Base-by-base conservation (phyloP, 495 filamentous ascomycete species). In the Penicillium atrosanguineum region DNA sequence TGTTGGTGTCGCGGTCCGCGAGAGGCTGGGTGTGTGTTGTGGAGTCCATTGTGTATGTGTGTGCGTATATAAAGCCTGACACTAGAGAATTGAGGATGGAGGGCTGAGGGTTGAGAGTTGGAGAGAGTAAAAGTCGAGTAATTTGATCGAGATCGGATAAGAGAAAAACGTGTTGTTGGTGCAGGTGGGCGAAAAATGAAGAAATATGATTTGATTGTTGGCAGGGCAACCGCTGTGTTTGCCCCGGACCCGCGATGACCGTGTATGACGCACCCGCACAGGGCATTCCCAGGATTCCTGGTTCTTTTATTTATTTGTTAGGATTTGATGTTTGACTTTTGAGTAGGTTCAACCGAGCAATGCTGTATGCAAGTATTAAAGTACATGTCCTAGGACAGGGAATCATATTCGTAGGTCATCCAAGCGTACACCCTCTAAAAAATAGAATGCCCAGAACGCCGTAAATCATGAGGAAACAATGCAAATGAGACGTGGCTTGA, bases 1-100 rank as follows among this genome's bases (percentile, higher is more conserved):
- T 77, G 63, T 77, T 77, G 54, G 74, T 74, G 7, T 72, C 63
- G 52, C 74, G 74, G 54, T 71, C 69, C 52, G 69, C 63, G 42
- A 77, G 67, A 47, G 74, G 74, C 46, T 72, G 68, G 1, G 64
- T 41, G 60, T 67, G 69, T 53, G 62, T 52, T 44, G 67, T 62
- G 29, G 70, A 57, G 63, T 74, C 71, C 72, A 75, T 69, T 50
- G 34, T 53, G 45, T n/a, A 40, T 55, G 52, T 48, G 41, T 41
- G 41, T 40, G 21, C n/a, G n/a, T n/a, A n/a, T n/a, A n/a, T n/a
- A n/a, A n/a, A n/a, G n/a, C n/a, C n/a, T n/a, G n/a, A n/a, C n/a
- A n/a, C n/a, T n/a, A n/a, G n/a, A n/a, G n/a, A n/a, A n/a, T n/a
- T 44, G 46, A 20, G 23, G 21, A 11, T 34, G 36, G 41, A 40